phyloP scores from a whole-genome alignment of 2,329 filamentous ascomycete species.

The Ophiostoma quercus region DNA sequence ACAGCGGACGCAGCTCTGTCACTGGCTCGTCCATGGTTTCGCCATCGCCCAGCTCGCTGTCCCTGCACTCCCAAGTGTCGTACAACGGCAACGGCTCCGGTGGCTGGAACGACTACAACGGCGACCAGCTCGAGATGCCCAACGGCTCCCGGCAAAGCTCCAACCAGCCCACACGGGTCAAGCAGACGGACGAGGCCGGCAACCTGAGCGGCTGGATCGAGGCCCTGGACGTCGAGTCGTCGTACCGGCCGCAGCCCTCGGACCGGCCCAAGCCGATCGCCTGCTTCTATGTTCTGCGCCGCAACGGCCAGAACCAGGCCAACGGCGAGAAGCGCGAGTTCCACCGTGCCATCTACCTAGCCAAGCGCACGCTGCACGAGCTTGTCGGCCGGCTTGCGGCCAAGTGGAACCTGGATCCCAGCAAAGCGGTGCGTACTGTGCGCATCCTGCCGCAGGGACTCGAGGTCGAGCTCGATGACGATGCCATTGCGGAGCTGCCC shows the following conservation, averaged over 20 bases:
- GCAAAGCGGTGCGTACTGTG: slow-evolving; percentile 64
- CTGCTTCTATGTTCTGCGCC: slow-evolving; percentile 75
- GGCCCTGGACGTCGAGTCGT: slow-evolving; percentile 80
- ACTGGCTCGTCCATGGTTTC: slow-evolving; percentile 59
- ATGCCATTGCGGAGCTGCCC: slow-evolving; percentile 73
- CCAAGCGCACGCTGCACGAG: slow-evolving; percentile 67
- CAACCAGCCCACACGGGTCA: slow-evolving; percentile 50
- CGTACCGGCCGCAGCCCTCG: slow-evolving; percentile 67
- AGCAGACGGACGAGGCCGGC: slow-evolving; percentile 55
- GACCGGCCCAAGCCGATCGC: slow-evolving; percentile 72
- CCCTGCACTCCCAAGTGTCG: slow-evolving; percentile 53
- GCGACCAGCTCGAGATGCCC: slow-evolving; percentile 26
- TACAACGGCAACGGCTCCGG: slow-evolving; percentile 38
- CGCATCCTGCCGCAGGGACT: slow-evolving; percentile 69
- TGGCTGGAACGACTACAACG: slow-evolving; percentile 25
- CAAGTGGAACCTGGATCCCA: slow-evolving; percentile 76
- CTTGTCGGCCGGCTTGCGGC: slow-evolving; percentile 65
- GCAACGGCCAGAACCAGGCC: slow-evolving; percentile 38
- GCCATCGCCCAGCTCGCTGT: slow-evolving; percentile 61
- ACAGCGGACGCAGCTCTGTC: slow-evolving; percentile 53
- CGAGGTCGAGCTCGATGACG: slow-evolving; percentile 83
- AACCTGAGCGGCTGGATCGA: slow-evolving; percentile 80
- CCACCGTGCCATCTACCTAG: slow-evolving; percentile 81
- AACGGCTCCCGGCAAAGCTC: slow-evolving; percentile 45
- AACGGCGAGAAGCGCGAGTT: slow-evolving; percentile 44